A percentile compares a stretch with the other conserved stretches of the same genome.
Conservation (phyloP, 768 basidiomycete genomes). For the Russula emetica region DNA sequence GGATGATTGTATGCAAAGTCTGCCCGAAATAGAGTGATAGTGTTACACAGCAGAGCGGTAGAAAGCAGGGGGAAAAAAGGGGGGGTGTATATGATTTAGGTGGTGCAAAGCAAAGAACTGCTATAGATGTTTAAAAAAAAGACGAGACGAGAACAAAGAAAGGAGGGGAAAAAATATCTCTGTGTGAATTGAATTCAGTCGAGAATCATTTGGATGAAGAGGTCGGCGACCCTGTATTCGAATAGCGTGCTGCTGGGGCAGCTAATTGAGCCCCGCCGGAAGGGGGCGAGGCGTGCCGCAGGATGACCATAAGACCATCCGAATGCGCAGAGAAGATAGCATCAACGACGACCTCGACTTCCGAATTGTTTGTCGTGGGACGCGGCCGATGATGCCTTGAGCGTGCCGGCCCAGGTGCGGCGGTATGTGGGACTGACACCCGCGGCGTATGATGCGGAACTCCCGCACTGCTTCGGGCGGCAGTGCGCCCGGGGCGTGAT, state of each 20-base stretch:
- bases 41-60: conserved; percentile 8
- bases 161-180: no score
- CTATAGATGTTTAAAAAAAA: neutral
- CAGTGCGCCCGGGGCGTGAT: conserved; percentile 11
- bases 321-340: conserved; percentile 85
- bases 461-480: neutral
- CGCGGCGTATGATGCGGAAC: conserved; percentile 1
- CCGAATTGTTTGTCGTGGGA: conserved; percentile 7
- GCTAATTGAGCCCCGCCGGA: neutral
- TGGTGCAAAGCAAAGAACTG: neutral
- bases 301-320: conserved; percentile 76
- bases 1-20: neutral
- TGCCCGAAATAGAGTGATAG: neutral
- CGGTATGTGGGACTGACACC: neutral
- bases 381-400: neutral
- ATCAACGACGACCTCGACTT: conserved; percentile 56
- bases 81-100: neutral
- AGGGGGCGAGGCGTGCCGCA: conserved; percentile 46
- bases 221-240: neutral
- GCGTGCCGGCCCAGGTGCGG: neutral
- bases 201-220: neutral
- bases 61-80: neutral
- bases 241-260: neutral
- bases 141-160: conserved; percentile 1
- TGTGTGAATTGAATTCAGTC: neutral